Conservation (phyloP, 2,329 filamentous ascomycete genomes). For the Fusarium virguliforme region DNA sequence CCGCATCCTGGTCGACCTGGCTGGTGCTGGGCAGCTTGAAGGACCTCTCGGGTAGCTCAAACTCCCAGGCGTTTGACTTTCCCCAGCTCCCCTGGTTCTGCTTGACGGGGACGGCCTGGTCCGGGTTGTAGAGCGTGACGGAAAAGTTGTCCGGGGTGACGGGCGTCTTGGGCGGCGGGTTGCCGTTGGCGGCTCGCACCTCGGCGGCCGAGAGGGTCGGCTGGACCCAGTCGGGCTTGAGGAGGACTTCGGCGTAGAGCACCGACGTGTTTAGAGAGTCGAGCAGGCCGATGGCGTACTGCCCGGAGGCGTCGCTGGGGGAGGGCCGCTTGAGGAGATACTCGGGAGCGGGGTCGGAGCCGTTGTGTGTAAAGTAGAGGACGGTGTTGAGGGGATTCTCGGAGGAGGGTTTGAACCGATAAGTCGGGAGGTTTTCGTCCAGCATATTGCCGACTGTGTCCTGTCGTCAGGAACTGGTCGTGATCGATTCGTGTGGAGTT, state of each 20-base stretch:
- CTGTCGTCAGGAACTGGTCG: conserved; percentile 9
- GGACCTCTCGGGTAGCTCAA: conserved; percentile 89
- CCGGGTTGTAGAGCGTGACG: conserved; percentile 95
- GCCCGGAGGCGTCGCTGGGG: conserved; percentile 80
- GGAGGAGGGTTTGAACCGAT: conserved; percentile 68
- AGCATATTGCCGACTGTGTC: conserved; percentile 73
- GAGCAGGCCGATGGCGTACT: conserved; percentile 88
- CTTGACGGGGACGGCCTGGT: conserved; percentile 82
- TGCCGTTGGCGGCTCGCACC: conserved; percentile 77
- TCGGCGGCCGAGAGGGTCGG: conserved; percentile 87
- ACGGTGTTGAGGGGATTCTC: conserved; percentile 71
- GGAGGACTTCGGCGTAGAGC: conserved; percentile 88
- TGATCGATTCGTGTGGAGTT: conserved; percentile 11
- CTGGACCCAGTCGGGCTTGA: conserved; percentile 88
- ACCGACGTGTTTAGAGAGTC: conserved; percentile 87
- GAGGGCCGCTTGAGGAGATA: conserved; percentile 86
- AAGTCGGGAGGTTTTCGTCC: conserved; percentile 92
- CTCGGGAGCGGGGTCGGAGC: conserved; percentile 83
- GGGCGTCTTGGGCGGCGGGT: conserved; percentile 74
- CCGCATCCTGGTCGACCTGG: conserved; percentile 80
- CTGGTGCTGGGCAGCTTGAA: conserved; percentile 87
- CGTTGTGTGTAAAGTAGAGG: conserved; percentile 78
- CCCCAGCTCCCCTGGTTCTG: conserved; percentile 85
- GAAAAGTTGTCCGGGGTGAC: conserved; percentile 83
- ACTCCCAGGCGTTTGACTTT: conserved; percentile 87